Base-by-base conservation (phyloP, 176 grass and related monocot genomes). In the Raddia guianensis region DNA sequence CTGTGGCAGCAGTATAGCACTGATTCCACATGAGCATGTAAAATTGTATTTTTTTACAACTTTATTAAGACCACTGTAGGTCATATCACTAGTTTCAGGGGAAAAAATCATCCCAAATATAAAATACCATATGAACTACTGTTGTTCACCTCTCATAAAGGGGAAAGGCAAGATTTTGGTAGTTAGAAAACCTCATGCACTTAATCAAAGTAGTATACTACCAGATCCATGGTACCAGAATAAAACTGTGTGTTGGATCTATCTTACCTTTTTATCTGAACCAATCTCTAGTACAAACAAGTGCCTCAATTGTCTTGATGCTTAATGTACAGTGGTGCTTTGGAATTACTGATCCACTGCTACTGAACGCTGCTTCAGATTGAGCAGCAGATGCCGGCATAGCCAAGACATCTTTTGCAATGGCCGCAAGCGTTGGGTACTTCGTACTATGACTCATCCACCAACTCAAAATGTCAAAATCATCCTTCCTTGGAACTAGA, bases 211-310 rank as follows among this genome's bases (percentile, higher is more conserved):
- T 21, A 7, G 52, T 33, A 44, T 3, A 4, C 66, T 71, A 34
- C 46, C 35, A 60, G 56, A n/a, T 40, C 11, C 48, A 49, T n/a
- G 34, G 45, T 18, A 61, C 33, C 42, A 71, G 6, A 59, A 14
- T 35, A 20, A 12, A 58, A 12, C 57, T 44, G 15, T 12, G 15
- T 12, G 52, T 7, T 82, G 43, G 44, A 86, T 20, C 49, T 58
- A 82, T 20, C 49, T 58, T 82, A 89, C 83, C 59, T 3, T 32
- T 80, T 76, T 78, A 89, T 67, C 74, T 78, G 72, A 61, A 78
- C 88, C 88, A 90, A 77, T 86, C 88, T 86, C 60, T 83, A 48
- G 19, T 72, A 52, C 88, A 90, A 61, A 90, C 88, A 74, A 90
- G 79, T 48, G 83, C 83, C 61, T 90, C 88, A 6, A 90, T 90